Percentiles rank a stretch among this genome's conserved stretches.
phyloP scores from a whole-genome alignment of 192 early-diverging fungal species.

The Entomortierella chlamydospora region DNA sequence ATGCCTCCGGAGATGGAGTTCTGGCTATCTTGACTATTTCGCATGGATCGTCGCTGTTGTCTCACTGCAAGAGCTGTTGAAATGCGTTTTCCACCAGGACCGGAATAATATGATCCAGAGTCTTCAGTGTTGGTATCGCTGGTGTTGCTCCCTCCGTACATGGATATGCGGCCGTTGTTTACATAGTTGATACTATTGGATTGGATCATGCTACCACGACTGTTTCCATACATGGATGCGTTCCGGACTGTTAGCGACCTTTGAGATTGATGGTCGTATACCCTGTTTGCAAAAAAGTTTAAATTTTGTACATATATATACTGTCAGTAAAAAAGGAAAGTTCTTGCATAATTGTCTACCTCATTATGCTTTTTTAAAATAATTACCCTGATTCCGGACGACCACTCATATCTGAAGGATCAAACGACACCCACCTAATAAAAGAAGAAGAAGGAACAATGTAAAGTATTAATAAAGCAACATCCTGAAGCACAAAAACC shows the following conservation, averaged over 20 bases:
- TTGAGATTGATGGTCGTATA: slow-evolving; percentile 18
- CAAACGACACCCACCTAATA: slow-evolving; percentile 50
- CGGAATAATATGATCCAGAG: slow-evolving; percentile 24
- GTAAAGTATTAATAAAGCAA: no score
- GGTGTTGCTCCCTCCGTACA: slow-evolving; percentile 23
- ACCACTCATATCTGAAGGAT: slow-evolving; percentile 18
- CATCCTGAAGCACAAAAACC: no score
- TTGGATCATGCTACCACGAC: slow-evolving; percentile 2
- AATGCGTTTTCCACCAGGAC: slow-evolving; percentile 16
- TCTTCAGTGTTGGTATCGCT: slow-evolving; percentile 41
- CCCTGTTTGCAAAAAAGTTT: slow-evolving; percentile 6
- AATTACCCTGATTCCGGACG: slow-evolving; percentile 44
- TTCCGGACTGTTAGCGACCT: slow-evolving; percentile 42
- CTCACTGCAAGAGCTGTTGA: slow-evolving; percentile 32
- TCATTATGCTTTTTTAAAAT: background rate
- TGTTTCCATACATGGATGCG: slow-evolving; percentile 26
- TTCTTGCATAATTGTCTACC: no score
- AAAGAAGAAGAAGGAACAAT: no score
- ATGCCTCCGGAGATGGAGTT: background rate
- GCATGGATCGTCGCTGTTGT: slow-evolving; percentile 41
- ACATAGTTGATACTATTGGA: background rate
- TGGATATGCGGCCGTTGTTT: slow-evolving; percentile 14
- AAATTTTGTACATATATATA: background rate
- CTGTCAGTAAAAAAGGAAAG: no score
- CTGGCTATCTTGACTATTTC: slow-evolving; percentile 41